Conservation (phyloP, 2,329 filamentous ascomycete species). For the Aspergillus sp. region DNA sequence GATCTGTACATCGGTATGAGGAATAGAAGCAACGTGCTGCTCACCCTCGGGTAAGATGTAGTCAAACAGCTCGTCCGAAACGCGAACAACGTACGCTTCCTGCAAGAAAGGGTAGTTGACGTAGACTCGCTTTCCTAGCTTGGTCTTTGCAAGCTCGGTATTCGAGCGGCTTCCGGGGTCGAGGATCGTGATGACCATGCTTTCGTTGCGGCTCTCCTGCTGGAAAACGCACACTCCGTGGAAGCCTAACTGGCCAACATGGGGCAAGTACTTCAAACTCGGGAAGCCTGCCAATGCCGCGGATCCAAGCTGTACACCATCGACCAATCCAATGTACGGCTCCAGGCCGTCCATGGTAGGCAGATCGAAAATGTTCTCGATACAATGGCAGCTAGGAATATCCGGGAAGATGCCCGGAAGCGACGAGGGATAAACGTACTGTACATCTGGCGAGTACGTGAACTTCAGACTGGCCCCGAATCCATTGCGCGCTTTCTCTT, state of each 20-base stretch:
- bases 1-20: conserved; percentile 74
- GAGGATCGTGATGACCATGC: conserved; percentile 83
- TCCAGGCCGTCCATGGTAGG: conserved; percentile 89
- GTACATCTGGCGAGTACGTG: conserved; percentile 72
- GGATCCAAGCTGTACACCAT: conserved; percentile 77
- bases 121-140: conserved; percentile 81
- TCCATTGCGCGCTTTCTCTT: conserved; percentile 78
- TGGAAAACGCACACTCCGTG: conserved; percentile 95
- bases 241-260: conserved; percentile 77
- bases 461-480: conserved; percentile 95
- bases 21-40: conserved; percentile 63
- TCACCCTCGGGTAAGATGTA: conserved; percentile 71
- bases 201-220: conserved; percentile 92
- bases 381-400: conserved; percentile 79
- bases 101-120: conserved; percentile 95
- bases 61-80: conserved; percentile 91
- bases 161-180: conserved; percentile 71
- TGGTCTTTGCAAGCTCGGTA: conserved; percentile 70
- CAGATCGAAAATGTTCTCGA: conserved; percentile 95
- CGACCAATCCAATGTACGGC: conserved; percentile 77
- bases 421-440: conserved; percentile 84
- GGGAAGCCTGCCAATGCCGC: conserved; percentile 92
- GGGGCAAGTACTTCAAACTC: conserved; percentile 80
- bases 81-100: conserved; percentile 83
- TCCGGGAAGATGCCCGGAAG: conserved; percentile 89